phyloP scores from a whole-genome alignment of 2,329 filamentous ascomycete species.

The Didymella glomerata region DNA sequence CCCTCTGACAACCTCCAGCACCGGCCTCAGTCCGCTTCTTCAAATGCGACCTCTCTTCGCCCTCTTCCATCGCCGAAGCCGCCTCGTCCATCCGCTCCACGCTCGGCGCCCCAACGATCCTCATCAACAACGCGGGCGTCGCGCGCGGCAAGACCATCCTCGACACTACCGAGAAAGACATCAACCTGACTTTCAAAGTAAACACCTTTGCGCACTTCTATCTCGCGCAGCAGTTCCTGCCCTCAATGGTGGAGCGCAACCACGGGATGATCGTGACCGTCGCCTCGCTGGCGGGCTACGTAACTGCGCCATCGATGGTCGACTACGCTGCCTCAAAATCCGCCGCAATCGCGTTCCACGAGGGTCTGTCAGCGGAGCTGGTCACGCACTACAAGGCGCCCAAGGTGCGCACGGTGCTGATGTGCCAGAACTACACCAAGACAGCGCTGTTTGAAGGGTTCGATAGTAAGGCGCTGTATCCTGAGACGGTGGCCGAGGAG shows the following conservation, averaged over 20 bases:
- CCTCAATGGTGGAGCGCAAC: constrained; percentile 67
- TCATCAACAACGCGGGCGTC: constrained; percentile 77
- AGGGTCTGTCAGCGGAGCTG: constrained; percentile 60
- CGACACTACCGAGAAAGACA: constrained; percentile 63
- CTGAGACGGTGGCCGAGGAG: constrained; percentile 70
- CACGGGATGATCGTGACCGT: constrained; percentile 79
- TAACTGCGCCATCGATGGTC: constrained; percentile 68
- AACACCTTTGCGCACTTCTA: constrained; percentile 74
- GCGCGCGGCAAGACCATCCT: constrained; percentile 69
- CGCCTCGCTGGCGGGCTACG: constrained; percentile 69
- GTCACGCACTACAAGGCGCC: constrained; percentile 67
- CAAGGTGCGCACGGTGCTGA: constrained; percentile 70
- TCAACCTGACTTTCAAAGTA: constrained; percentile 74
- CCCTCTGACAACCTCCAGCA: constrained; percentile 42
- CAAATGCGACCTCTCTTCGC: constrained; percentile 73
- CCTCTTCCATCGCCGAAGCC: constrained; percentile 61
- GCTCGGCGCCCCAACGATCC: constrained; percentile 71
- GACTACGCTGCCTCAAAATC: constrained; percentile 75
- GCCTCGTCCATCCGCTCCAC: constrained; percentile 63
- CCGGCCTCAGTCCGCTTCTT: constrained; percentile 69
- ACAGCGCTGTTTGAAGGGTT: constrained; percentile 69
- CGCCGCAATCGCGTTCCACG: constrained; percentile 72
- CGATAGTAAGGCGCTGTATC: constrained; percentile 61
- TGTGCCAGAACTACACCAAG: constrained; percentile 70
- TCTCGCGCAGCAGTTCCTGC: constrained; percentile 72